Percentiles rank a stretch among this genome's conserved stretches.
Conservation (phyloP, 2,329 filamentous ascomycete genomes). For the Phyllosticta citriasiana region DNA sequence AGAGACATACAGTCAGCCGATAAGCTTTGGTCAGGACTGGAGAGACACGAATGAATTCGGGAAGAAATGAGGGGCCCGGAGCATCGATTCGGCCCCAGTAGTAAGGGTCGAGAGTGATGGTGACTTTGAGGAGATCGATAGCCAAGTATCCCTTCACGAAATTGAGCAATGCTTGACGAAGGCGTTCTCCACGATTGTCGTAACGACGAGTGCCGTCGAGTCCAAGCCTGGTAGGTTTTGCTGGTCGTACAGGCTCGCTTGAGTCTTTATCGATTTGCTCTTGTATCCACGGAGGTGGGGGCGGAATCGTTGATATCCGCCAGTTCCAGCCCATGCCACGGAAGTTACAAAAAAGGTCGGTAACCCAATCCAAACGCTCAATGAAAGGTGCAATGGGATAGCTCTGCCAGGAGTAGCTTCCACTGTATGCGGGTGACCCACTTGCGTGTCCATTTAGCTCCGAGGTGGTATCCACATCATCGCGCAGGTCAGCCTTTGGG, state of each 20-base stretch:
- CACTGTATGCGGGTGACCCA: conserved; percentile 22
- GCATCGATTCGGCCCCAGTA: conserved; percentile 47
- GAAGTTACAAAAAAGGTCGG: conserved; percentile 48
- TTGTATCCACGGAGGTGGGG: conserved; percentile 32
- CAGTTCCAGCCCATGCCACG: conserved; percentile 53
- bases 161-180: conserved; percentile 24
- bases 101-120: conserved; percentile 69
- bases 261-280: conserved; percentile 25
- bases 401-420: conserved; percentile 42
- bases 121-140: conserved; percentile 59
- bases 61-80: conserved; percentile 34
- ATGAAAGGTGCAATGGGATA: conserved; percentile 38
- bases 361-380: conserved; percentile 48
- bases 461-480: conserved; percentile 2
- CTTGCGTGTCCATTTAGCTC: conserved; percentile 5
- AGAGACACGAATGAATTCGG: conserved; percentile 34
- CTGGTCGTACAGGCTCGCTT: conserved; percentile 10
- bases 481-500: background rate
- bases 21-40: conserved; percentile 40
- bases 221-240: conserved; percentile 11
- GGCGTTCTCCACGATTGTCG: conserved; percentile 22
- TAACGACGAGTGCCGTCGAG: conserved; percentile 29
- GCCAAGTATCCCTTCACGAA: conserved; percentile 52
- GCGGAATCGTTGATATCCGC: conserved; percentile 40
- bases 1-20: conserved; percentile 47